A percentile compares a stretch with the other conserved stretches of the same genome.
Evolutionary conservation across 192 early-diverging fungal genomes (phyloP).

Genomic region (Tieghemiomyces parasiticus): DNA sequence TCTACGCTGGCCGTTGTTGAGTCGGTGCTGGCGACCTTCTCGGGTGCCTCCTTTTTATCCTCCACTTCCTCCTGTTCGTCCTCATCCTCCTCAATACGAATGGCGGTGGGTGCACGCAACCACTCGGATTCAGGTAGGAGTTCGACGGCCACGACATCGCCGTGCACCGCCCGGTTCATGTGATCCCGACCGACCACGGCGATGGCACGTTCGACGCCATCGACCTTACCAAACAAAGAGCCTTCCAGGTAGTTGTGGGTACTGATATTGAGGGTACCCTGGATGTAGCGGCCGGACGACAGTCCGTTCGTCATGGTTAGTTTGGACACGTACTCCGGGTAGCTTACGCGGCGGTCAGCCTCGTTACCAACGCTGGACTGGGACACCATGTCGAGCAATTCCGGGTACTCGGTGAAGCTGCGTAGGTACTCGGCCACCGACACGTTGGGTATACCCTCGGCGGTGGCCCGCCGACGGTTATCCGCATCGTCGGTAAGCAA

Average conservation of each 20-base stretch:
- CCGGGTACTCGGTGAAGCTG: constrained; percentile 52
- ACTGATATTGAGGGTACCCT: constrained; percentile 72
- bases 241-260: constrained; percentile 82
- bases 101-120: constrained; percentile 52
- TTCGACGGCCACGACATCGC: constrained; percentile 81
- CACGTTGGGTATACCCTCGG: constrained; percentile 45
- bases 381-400: constrained; percentile 86
- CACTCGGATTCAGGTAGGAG: constrained; percentile 75
- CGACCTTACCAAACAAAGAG: constrained; percentile 52
- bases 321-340: constrained; percentile 54
- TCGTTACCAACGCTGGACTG: constrained; percentile 25
- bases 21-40: too few species aligned
- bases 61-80: constrained; percentile 40
- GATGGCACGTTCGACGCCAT: constrained; percentile 59
- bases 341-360: constrained; percentile 32
- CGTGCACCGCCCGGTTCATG: constrained; percentile 85
- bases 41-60: constrained; percentile 2
- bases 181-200: constrained; percentile 66
- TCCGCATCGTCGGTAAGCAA: constrained; percentile 83
- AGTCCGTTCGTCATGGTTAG: constrained; percentile 73
- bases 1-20: too few species aligned
- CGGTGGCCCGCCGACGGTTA: constrained; percentile 55
- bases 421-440: constrained; percentile 70
- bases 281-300: constrained; percentile 59
- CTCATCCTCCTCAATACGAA: constrained; percentile 58